Evolutionary conservation across 805 yeast species (phyloP).

Genomic region (Brettanomyces sp.): DNA sequence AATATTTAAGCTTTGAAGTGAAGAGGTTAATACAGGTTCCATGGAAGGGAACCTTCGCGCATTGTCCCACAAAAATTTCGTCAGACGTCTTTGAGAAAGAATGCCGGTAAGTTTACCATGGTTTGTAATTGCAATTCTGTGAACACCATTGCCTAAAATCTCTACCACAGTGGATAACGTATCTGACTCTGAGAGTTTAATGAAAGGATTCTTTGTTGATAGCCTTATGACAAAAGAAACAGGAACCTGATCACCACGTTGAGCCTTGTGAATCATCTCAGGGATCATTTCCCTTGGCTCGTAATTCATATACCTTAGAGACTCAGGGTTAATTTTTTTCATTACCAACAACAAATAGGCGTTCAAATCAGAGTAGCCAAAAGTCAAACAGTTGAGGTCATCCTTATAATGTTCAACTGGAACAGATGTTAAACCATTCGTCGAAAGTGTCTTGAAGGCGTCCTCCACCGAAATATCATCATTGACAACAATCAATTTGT

Average conservation of each 20-base stretch:
- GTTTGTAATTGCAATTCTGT: slow-evolving; percentile 71
- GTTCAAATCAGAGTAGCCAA: slow-evolving; percentile 87
- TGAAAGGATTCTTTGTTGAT: slow-evolving; percentile 82
- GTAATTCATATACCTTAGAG: slow-evolving; percentile 26
- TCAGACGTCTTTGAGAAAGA: slow-evolving; percentile 81
- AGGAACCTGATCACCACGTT: slow-evolving; percentile 82
- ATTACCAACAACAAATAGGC: slow-evolving; percentile 77
- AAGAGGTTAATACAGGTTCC: slow-evolving; percentile 61
- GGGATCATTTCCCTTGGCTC: slow-evolving; percentile 31
- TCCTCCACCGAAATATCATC: slow-evolving; percentile 68
- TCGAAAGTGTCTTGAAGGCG: slow-evolving; percentile 72
- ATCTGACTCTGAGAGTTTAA: slow-evolving; percentile 63
- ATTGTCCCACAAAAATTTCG: slow-evolving; percentile 85
- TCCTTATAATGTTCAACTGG: slow-evolving; percentile 58
- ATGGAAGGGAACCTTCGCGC: slow-evolving; percentile 77
- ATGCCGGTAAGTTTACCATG: slow-evolving; percentile 64
- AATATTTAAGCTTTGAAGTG: slow-evolving; percentile 64
- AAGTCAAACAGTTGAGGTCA: slow-evolving; percentile 67
- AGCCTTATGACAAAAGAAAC: slow-evolving; percentile 79
- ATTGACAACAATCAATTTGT: slow-evolving; percentile 63
- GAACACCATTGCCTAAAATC: slow-evolving; percentile 90
- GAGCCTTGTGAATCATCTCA: slow-evolving; percentile 49
- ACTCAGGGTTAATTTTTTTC: slow-evolving; percentile 44
- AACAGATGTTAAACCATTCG: slow-evolving; percentile 71
- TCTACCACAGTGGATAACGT: slow-evolving; percentile 70